Evolutionary conservation across 192 early-diverging fungal species (phyloP), one percentile per base, ranked within the genome.

Genomic region (Phlyctochytrium planicorne): DNA sequence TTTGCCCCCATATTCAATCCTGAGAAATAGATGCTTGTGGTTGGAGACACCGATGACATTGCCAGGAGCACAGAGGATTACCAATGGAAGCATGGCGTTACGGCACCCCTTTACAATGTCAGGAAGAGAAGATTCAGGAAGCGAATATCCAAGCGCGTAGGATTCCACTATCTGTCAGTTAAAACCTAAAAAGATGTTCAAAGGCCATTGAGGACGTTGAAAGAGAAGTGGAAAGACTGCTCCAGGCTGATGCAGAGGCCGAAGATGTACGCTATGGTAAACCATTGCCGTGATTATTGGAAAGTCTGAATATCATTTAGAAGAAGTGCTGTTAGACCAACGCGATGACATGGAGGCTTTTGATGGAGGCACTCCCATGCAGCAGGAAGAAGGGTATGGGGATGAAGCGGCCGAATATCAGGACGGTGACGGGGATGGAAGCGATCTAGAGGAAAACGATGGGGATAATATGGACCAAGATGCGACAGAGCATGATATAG

Each of bases 171-270:
- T 4, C 23, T 52, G 16, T 30, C 17, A 30, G 40, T 36, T 17
- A 30, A 30, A 6, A 52, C 34, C 29, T 33, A 53, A 66, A 10
- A 33, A 23, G 27, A 0, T 29, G 6, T 66, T 53, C 20, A 47
- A 68, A 91, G 91, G 85, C 87, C 1, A 88, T 91, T 57, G 93
- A 94, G 71, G 85, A 88, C 33, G 90, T 94, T 0, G 93, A 94
- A 55, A 74, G 79, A 31, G 93, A 94, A 68, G 90, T 94, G 2
- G 91, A 93, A 37, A 75, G 91, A 57, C 73, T 94, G 40, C 78
- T 94, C 6, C 70, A 88, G 57, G 85, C 85, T 17, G 92, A 93
- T 78, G 77, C 84, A 0, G 72, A 80, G 34, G 91, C 93, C 1
- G 88, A 91, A 30, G 80, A 91, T 32, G 87, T 93, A 6, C 57